These are phyloP conservation scores for Colletotrichum godetiae DNA, from an alignment of 2,329 filamentous ascomycete species.

Conservation along the genomic window DNA sequence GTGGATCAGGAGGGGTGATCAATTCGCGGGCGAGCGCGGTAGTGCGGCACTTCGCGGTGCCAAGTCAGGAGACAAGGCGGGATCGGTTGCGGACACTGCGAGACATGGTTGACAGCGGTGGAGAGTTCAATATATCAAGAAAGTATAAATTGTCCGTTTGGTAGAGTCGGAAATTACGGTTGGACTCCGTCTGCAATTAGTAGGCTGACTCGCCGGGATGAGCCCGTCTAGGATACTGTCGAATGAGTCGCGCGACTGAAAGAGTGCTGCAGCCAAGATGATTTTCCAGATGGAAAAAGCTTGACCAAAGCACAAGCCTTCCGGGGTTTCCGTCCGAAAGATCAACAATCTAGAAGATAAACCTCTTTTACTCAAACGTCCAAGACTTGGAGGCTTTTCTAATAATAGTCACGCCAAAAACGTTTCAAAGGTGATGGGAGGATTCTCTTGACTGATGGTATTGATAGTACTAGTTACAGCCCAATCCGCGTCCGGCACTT, in stretches of 20 bases:
- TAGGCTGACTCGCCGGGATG: constrained; percentile 10
- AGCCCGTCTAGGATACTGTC: not conserved
- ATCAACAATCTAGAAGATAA: no score
- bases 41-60: constrained; percentile 10
- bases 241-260: constrained; percentile 1
- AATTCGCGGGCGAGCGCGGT: not conserved
- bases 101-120: not conserved
- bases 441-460: no score
- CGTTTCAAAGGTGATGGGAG: no score
- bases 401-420: no score
- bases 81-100: not conserved
- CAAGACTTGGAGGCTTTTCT: no score
- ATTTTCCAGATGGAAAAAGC: constrained; percentile 18
- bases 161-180: constrained; percentile 16
- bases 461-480: no score
- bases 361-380: no score
- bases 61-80: constrained; percentile 2
- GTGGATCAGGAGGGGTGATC: constrained; percentile 11
- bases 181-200: not conserved
- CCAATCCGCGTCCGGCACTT: no score
- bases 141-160: constrained; percentile 23
- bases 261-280: constrained; percentile 1
- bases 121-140: constrained; percentile 7
- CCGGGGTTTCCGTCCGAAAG: not conserved
- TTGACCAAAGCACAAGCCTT: constrained; percentile 11